A percentile compares a stretch with the other conserved stretches of the same genome.
These are phyloP conservation scores for Achaetomium macrosporum DNA, from an alignment of 2,329 filamentous ascomycete species.

Conservation along the genomic window DNA sequence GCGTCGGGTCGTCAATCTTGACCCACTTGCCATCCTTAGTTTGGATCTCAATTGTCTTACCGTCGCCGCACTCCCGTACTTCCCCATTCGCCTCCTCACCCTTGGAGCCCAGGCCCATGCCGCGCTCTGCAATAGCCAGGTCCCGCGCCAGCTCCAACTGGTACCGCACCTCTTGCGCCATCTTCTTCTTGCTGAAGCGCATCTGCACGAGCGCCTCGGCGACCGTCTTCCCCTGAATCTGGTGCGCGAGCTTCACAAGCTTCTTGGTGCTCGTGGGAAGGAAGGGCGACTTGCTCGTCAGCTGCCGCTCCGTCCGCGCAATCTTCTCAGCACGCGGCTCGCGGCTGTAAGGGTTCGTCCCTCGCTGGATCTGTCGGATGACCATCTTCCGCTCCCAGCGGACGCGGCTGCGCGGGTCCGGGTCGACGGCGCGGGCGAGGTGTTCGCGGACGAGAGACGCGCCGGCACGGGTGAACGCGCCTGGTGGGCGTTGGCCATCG, in stretches of 20 bases:
- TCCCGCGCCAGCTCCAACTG: slow-evolving; percentile 79
- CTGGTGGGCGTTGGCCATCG: neutral
- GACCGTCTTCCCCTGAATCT: slow-evolving; percentile 89
- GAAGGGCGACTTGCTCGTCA: slow-evolving; percentile 57
- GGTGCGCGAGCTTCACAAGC: slow-evolving; percentile 74
- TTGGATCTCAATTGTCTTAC: slow-evolving; percentile 52
- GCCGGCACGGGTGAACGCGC: slow-evolving; percentile 13
- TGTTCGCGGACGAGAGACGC: slow-evolving; percentile 40
- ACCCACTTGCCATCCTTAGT: slow-evolving; percentile 71
- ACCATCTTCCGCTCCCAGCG: slow-evolving; percentile 82
- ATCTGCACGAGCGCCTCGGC: slow-evolving; percentile 93
- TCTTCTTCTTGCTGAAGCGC: slow-evolving; percentile 92
- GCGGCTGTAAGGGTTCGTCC: slow-evolving; percentile 53
- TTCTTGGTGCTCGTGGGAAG: slow-evolving; percentile 91
- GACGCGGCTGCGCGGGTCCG: slow-evolving; percentile 63
- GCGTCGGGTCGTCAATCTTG: slow-evolving; percentile 65
- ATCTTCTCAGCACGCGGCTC: slow-evolving; percentile 59
- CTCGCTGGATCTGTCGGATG: slow-evolving; percentile 63
- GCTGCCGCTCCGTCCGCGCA: slow-evolving; percentile 54
- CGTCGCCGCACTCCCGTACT: neutral
- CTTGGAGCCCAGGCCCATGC: slow-evolving; percentile 68
- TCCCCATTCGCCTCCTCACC: slow-evolving; percentile 31
- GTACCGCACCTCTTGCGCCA: slow-evolving; percentile 69
- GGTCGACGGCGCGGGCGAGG: slow-evolving; percentile 64
- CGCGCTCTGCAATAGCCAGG: slow-evolving; percentile 68